Conservation (phyloP, 2,329 filamentous ascomycete species). For the Drechslerella coelobrocha region DNA sequence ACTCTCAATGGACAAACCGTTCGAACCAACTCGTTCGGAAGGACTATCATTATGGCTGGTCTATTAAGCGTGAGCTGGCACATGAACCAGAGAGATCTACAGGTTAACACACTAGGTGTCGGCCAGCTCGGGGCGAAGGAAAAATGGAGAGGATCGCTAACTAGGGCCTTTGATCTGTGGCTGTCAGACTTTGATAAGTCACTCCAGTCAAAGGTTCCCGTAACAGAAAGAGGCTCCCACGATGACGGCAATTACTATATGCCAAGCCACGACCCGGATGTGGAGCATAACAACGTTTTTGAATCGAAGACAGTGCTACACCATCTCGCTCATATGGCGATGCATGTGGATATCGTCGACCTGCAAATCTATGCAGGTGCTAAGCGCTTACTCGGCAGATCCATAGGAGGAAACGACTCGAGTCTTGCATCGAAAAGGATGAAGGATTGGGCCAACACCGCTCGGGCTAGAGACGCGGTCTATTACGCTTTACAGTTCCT, state of each 20-base stretch:
- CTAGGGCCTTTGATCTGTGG: constrained; percentile 91
- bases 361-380: constrained; percentile 94
- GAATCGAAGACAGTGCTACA: constrained; percentile 89
- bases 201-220: constrained; percentile 64
- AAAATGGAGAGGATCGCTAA: constrained; percentile 86
- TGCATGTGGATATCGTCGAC: constrained; percentile 97
- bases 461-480: constrained; percentile 85
- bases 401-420: constrained; percentile 82
- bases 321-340: constrained; percentile 94
- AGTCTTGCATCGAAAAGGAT: constrained; percentile 80
- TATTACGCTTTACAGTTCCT: constrained; percentile 92
- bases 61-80: constrained; percentile 94
- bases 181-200: constrained; percentile 88
- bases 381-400: constrained; percentile 80
- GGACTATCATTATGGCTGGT: constrained; percentile 92
- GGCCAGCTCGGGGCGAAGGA: constrained; percentile 82
- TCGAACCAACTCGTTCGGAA: constrained; percentile 88
- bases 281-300: constrained; percentile 74
- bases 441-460: constrained; percentile 85
- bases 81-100: constrained; percentile 93
- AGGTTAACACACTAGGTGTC: constrained; percentile 83
- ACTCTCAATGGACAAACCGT: constrained; percentile 86
- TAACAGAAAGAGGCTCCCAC: constrained; percentile 55
- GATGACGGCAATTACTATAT: constrained; percentile 54
- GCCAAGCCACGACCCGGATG: constrained; percentile 64